Evolutionary conservation across 441 rosid species (phyloP), one percentile per base, ranked within the genome.

Genomic region (Hypseocharis bilobata): DNA sequence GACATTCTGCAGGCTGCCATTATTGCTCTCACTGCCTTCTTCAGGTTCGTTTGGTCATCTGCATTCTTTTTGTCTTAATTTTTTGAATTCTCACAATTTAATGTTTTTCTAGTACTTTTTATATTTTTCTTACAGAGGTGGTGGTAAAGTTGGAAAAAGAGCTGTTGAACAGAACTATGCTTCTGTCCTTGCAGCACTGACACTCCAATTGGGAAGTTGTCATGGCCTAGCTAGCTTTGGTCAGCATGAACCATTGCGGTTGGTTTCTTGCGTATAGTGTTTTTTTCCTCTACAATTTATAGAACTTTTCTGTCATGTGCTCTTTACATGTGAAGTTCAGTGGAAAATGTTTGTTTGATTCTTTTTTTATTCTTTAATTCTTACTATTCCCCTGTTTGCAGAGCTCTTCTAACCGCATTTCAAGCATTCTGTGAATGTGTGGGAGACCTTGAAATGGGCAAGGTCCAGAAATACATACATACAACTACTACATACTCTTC

Each of bases 391-490:
- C 51, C 73, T 30, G 23, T 70, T 75, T 83, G 76, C 95, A 94
- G 99, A 74, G 93, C 83, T 56, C 93, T 94, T 72, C 82, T 91
- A 73, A 79, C 86, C 63, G 89, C 99, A 74, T 91, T 91, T 82
- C 97, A 86, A 76, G 92, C 96, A 60, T 94, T 94, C 74, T 94
- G 99, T 79, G 99, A 94, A 77, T 94, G 97, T 74, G 91, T 94
- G 74, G 99, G 99, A 66, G 99, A 94, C 77, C 86, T 94, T 72
- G 99, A 94, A 84, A 91, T 94, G 99, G 96, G 97, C 68, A 94
- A 94, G 99, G 99, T 93, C 86, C 64, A 34, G 57, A 52, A 32
- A 54, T 70, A 26, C 63, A 5, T 58, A 62, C 10, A 47, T 36
- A 29, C 51, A 20, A 6, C n/a, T 28, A 59, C 61, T 42, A 45